Base-by-base conservation (phyloP, 2,329 filamentous ascomycete species). In the Colletotrichum liaoningense region DNA sequence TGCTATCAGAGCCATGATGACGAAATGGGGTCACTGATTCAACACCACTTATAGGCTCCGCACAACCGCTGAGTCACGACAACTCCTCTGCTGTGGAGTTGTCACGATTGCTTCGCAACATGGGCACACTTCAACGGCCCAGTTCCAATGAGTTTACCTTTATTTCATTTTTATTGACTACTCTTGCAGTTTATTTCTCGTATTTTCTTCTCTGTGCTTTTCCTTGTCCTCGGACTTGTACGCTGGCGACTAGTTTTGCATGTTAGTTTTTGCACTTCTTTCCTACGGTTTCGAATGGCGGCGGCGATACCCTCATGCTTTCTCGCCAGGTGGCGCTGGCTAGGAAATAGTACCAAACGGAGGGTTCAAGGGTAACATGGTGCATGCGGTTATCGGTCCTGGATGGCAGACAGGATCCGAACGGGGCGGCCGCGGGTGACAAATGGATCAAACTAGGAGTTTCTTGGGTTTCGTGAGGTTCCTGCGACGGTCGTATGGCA, bases 291-390 rank as follows among this genome's bases (percentile, higher is more conserved):
- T 62, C 55, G 63, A 70, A 24, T 46, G 62, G 42, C 11, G 62
- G 57, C 63, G 57, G 66, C 68, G 73, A 75, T 74, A 74, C 63
- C 73, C 73, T 70, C 28, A 66, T 66, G 67, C 30, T 71, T 66
- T 69, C 70, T 74, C 57, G 73, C 73, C 73, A 67, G 62, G 73
- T 70, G 70, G 73, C 73, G 70, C 73, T 75, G 73, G 73, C 54
- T 35, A 46, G 73, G 58, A 71, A 63, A 69, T 59, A 49, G 63
- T 59, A 64, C 42, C 63, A 54, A 52, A n/a, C 54, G 49, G 54
- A 59, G 28, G 63, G 26, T 7, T 30, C 3, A 38, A 38, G 46
- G 59, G 62, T 69, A 42, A 28, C 35, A 42, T 7, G 56, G 33
- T 54, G 63, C 63, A 58, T 46, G 38, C 52, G 52, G 19, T 24